Percentiles rank a stretch among this genome's conserved stretches.
Evolutionary conservation across 805 yeast species (phyloP).

Genomic region (Hermanozyma aechmeae): DNA sequence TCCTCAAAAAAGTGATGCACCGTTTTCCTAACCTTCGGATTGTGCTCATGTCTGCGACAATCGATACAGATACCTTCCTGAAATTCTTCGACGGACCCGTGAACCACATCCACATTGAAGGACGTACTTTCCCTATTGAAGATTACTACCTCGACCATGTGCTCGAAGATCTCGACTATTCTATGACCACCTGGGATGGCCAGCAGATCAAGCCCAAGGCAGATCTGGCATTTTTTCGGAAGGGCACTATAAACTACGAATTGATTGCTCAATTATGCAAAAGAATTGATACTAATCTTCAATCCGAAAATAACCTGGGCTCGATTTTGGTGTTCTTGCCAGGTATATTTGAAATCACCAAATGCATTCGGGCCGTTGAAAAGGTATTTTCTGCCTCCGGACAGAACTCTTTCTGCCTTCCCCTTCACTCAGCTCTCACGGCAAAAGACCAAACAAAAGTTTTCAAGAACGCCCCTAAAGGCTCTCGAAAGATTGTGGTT

Average conservation of each 20-base stretch:
- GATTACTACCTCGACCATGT: constrained; percentile 68
- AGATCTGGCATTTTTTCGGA: constrained; percentile 54
- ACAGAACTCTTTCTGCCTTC: constrained; percentile 39
- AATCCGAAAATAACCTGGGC: constrained; percentile 39
- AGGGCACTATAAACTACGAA: constrained; percentile 68
- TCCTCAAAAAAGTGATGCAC: constrained; percentile 53
- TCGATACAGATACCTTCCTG: constrained; percentile 58
- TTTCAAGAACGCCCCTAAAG: constrained; percentile 45
- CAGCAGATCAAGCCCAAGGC: constrained; percentile 47
- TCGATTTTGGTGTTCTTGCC: constrained; percentile 82
- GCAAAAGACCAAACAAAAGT: constrained; percentile 78
- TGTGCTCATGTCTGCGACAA: constrained; percentile 91
- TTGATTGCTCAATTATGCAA: constrained; percentile 50
- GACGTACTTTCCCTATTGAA: constrained; percentile 86
- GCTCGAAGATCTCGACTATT: constrained; percentile 47
- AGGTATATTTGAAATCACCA: constrained; percentile 81
- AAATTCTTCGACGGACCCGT: constrained; percentile 47
- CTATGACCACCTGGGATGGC: constrained; percentile 28
- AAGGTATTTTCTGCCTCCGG: constrained; percentile 4
- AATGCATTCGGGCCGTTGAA: constrained; percentile 40
- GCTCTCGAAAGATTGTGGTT: constrained; percentile 68
- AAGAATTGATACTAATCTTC: constrained; percentile 42
- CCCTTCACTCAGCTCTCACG: constrained; percentile 81
- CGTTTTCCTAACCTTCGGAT: constrained; percentile 51
- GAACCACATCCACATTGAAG: constrained; percentile 76